These are phyloP conservation scores for Clarkia xantiana DNA, from an alignment of 345 rosid genomes.

Conservation along the genomic window DNA sequence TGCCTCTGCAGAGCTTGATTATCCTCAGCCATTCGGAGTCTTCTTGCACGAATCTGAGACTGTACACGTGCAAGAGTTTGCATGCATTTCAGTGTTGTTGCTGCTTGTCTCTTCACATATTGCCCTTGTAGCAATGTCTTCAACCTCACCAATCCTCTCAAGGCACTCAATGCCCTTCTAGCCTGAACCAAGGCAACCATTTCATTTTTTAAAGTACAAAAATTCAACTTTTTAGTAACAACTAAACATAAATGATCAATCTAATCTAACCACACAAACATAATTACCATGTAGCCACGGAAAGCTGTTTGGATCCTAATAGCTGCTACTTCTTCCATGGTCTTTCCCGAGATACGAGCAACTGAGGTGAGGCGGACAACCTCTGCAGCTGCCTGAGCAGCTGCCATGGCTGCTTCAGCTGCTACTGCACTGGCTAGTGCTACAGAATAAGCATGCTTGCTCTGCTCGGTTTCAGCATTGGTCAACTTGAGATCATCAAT, in stretches of 20 bases:
- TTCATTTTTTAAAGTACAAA: too few relatives aligned
- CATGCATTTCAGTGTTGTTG: slow-evolving; percentile 71
- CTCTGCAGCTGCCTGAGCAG: slow-evolving; percentile 52
- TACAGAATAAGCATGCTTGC: slow-evolving; percentile 48
- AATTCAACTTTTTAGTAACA: too few relatives aligned
- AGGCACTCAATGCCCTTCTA: slow-evolving; percentile 73
- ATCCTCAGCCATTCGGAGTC: slow-evolving; percentile 66
- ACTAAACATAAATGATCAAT: too few relatives aligned
- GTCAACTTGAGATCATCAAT: slow-evolving; percentile 25
- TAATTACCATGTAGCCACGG: slow-evolving; percentile 52
- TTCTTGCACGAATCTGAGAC: slow-evolving; percentile 59
- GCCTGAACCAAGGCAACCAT: slow-evolving; percentile 32
- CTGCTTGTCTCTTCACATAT: slow-evolving; percentile 69
- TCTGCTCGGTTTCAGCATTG: slow-evolving; percentile 41
- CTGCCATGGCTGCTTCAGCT: slow-evolving; percentile 49
- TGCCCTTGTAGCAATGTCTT: slow-evolving; percentile 57
- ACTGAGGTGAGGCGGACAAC: slow-evolving; percentile 41
- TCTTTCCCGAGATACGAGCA: slow-evolving; percentile 36
- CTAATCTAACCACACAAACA: too few relatives aligned
- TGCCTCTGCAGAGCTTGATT: slow-evolving; percentile 52
- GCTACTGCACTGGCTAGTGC: slow-evolving; percentile 58
- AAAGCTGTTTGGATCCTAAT: slow-evolving; percentile 71
- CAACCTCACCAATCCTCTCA: slow-evolving; percentile 76
- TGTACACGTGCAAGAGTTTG: slow-evolving; percentile 75
- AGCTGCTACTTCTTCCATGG: slow-evolving; percentile 50